Evolutionary conservation across 495 filamentous ascomycete species (phyloP), one percentile per base, ranked within the genome.

Genomic region (Bombardia bombarda): DNA sequence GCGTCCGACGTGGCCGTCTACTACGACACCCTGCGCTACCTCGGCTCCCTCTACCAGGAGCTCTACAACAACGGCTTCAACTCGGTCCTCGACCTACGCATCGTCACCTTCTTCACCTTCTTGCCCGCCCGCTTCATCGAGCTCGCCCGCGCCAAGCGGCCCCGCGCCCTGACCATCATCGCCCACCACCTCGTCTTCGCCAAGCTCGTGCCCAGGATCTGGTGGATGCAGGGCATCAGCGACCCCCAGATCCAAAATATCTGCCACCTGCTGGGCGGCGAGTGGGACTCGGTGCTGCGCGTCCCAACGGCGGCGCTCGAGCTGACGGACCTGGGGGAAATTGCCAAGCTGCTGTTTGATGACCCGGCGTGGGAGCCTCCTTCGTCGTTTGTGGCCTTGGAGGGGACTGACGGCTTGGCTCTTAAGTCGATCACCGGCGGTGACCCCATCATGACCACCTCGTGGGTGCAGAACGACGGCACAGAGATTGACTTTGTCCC

Each of bases 81-180:
- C 34, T 43, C 52, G 30, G 51, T 63, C 13, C 44, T 73, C 18
- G 38, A 61, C 31, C 49, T 69, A 26, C 57, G 70, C 24, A 58
- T 69, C 37, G 54, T 65, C 31, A 69, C 65, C 5, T 65, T 65
- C 37, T 55, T 61, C 21, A 69, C 74, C 13, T 70, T 70, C 9
- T 57, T 80, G 4, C 71, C 74, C 0, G 48, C 65, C 2, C 55
- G 60, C 9, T 83, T 78, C 51, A 49, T 77, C 12, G 64, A 69
- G 0, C 58, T 78, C 18, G 68, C 78, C 4, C 62, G 63, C 8
- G 53, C 69, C 30, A 64, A 62, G 8, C 60, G 69, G 26, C 76
- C 79, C 0, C 72, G 80, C 31, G 75, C 82, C 0, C 51, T 77
- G 0, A 52, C 77, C 7, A 67, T 78, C 12, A 22, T 75, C 4